Conservation (phyloP, 805 yeast genomes). For the Zygosaccharomyces pseudorouxii region DNA sequence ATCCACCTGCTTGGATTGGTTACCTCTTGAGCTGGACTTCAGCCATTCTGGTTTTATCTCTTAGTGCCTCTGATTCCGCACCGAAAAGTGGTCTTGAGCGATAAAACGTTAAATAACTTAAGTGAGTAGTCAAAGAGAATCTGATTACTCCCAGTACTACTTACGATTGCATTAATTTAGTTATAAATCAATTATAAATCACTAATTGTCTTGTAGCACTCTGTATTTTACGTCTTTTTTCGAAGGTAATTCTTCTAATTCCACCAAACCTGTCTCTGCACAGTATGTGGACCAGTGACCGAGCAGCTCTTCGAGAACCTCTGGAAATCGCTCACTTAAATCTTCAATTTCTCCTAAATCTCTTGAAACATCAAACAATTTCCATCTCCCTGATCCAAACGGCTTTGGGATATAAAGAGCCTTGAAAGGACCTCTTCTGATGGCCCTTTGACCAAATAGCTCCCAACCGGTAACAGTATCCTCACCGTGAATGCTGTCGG, state of each 20-base stretch:
- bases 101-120: no score
- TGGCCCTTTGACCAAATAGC: conserved; percentile 52
- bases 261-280: conserved; percentile 48
- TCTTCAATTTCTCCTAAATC: conserved; percentile 53
- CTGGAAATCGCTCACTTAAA: conserved; percentile 37
- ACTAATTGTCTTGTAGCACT: conserved; percentile 3
- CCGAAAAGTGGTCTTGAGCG: no score
- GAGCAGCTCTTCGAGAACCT: conserved; percentile 39
- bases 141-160: no score
- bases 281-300: conserved; percentile 49
- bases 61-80: no score
- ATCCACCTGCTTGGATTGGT: no score
- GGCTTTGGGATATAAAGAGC: conserved; percentile 48
- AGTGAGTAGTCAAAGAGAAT: no score
- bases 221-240: conserved; percentile 3
- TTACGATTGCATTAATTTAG: no score
- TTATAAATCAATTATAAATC: no score
- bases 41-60: no score
- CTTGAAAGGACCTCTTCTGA: conserved; percentile 47
- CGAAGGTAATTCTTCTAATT: conserved; percentile 15
- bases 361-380: conserved; percentile 39
- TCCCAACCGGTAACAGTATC: conserved; percentile 54
- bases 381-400: conserved; percentile 47
- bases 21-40: no score
- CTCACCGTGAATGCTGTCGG: conserved; percentile 37